Evolutionary conservation across 202 grass and related monocot genomes (phyloP).

Genomic region (Zizania palustris): DNA sequence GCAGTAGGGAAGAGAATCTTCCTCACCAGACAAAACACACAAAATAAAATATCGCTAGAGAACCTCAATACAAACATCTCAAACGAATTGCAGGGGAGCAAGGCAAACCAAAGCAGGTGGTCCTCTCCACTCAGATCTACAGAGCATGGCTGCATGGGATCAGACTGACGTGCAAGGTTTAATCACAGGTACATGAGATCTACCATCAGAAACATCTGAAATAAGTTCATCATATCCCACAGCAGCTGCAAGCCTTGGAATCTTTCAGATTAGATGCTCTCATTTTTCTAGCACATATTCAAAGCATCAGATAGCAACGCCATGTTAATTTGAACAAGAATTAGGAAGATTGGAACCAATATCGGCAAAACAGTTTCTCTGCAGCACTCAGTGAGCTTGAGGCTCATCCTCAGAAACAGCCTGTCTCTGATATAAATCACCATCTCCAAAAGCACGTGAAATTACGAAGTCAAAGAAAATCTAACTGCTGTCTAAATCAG

Average conservation of each 20-base stretch:
- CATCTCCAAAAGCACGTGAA: neutral
- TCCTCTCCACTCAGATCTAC: neutral
- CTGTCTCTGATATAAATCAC: constrained; percentile 52
- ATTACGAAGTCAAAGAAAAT: neutral
- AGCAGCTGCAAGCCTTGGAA: neutral
- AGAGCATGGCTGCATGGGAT: constrained; percentile 21
- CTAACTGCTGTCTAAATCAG: no score
- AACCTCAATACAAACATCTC: no score
- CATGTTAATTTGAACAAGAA: constrained; percentile 21
- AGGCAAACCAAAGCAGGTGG: no score
- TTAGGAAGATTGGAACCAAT: neutral
- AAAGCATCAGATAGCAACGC: no score
- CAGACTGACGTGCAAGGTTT: constrained; percentile 45
- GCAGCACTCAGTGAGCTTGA: constrained; percentile 27
- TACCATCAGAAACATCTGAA: constrained; percentile 44
- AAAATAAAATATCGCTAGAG: no score
- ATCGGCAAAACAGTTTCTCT: constrained; percentile 34
- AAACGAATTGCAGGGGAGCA: no score
- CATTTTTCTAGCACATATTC: no score
- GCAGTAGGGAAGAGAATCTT: no score
- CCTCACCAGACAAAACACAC: no score
- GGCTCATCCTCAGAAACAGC: constrained; percentile 50
- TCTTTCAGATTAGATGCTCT: neutral
- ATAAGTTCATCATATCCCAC: constrained; percentile 33
- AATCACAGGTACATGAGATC: constrained; percentile 35